Evolutionary conservation across 257 asterid genomes (phyloP).

Genomic region (Cordia subcordata): DNA sequence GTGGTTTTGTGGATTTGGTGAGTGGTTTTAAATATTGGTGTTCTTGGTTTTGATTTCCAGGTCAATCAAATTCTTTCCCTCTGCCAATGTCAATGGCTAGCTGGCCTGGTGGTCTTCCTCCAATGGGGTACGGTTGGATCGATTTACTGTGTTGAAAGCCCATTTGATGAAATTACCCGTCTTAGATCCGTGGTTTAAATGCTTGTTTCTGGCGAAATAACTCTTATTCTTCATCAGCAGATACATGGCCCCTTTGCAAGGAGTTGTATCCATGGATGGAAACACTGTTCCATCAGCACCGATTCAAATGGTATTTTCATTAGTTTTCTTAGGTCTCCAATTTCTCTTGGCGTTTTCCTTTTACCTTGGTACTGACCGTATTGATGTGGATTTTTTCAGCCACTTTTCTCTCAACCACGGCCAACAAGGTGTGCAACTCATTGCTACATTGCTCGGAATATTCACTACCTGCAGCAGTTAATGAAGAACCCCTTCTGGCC

Average conservation of each 20-base stretch:
- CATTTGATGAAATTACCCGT: constrained; percentile 10
- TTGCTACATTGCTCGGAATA: constrained; percentile 85
- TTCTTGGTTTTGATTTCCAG: constrained; percentile 18
- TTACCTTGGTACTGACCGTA: constrained; percentile 2
- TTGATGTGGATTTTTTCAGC: constrained; percentile 31
- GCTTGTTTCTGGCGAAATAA: constrained; percentile 19
- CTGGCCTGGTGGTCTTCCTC: constrained; percentile 96
- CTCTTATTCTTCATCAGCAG: constrained; percentile 34
- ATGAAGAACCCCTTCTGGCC: constrained; percentile 76
- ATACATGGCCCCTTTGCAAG: constrained; percentile 86
- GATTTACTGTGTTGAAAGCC: constrained; percentile 10
- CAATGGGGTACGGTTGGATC: constrained; percentile 65
- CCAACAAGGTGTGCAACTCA: constrained; percentile 86
- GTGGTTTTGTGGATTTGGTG: background rate
- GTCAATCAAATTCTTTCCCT: constrained; percentile 56
- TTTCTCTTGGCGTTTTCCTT: background rate
- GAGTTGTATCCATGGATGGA: constrained; percentile 80
- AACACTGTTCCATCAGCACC: constrained; percentile 54
- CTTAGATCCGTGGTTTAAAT: constrained; percentile 16
- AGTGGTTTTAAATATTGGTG: constrained; percentile 3
- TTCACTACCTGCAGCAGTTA: constrained; percentile 63
- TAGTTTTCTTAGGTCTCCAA: background rate
- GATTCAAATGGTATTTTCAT: constrained; percentile 43
- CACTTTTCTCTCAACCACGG: constrained; percentile 71
- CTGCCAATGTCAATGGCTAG: constrained; percentile 67